These are phyloP conservation scores for Coniochaeta sp. DNA, from an alignment of 2,329 filamentous ascomycete species.

Conservation along the genomic window DNA sequence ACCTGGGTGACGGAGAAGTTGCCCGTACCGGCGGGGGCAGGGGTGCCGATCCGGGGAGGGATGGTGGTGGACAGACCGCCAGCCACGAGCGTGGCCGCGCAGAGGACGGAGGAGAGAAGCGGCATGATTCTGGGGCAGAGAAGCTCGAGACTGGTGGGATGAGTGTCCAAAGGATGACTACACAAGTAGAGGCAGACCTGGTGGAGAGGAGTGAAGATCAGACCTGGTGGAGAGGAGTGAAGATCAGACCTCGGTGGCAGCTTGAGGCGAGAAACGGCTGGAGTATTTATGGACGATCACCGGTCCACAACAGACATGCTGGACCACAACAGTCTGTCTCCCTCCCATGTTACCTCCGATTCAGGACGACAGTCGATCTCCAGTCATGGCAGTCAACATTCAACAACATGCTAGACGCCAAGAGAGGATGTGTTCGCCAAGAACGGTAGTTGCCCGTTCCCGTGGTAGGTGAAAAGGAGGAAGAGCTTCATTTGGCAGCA, in stretches of 20 bases:
- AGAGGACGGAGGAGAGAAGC: slow-evolving; percentile 5
- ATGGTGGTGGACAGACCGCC: slow-evolving; percentile 3
- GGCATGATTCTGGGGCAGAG: slow-evolving; percentile 6
- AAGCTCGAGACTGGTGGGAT: neutral
- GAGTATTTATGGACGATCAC: slow-evolving; percentile 1
- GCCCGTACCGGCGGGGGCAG: slow-evolving; percentile 15
- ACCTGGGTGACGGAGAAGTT: slow-evolving; percentile 25
- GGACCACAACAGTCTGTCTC: neutral
- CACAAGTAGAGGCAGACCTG: neutral
- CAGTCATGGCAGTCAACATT: too few species aligned
- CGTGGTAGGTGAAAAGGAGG: too few species aligned
- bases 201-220: neutral
- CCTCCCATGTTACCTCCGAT: neutral
- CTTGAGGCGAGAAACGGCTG: neutral
- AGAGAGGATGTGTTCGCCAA: neutral
- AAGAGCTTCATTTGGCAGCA: neutral
- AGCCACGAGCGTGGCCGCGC: slow-evolving; percentile 3
- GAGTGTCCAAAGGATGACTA: too few species aligned
- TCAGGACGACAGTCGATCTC: neutral
- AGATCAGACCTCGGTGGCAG: neutral
- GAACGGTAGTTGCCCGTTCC: neutral
- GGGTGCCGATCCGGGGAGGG: neutral
- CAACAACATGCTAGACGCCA: neutral
- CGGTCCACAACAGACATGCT: neutral
- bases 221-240: neutral